Conservation (phyloP, 2,329 filamentous ascomycete genomes). For the Nectriaceae sp. region DNA sequence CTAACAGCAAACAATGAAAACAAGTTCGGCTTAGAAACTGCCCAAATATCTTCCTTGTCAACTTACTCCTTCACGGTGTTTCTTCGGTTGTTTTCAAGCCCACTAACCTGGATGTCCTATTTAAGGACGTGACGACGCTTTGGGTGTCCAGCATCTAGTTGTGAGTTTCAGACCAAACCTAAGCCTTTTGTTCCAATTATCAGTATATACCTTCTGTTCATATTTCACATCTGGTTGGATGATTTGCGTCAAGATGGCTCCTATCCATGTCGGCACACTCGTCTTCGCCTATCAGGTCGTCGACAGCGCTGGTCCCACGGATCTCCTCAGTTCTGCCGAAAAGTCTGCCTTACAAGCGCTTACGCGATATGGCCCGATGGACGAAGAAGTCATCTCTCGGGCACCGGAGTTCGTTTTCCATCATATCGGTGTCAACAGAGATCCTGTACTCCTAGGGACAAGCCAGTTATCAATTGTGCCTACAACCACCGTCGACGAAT, state of each 20-base stretch:
- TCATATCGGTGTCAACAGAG: conserved; percentile 34
- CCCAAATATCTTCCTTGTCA: no score
- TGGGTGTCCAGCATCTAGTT: neutral
- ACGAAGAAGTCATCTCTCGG: conserved; percentile 18
- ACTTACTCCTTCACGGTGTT: no score
- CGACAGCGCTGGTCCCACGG: conserved; percentile 34
- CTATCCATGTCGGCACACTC: conserved; percentile 29
- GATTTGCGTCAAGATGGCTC: conserved; percentile 14
- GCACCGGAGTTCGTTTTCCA: conserved; percentile 36
- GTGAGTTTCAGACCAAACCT: neutral
- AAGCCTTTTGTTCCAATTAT: neutral
- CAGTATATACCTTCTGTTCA: neutral
- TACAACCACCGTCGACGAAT: conserved; percentile 34
- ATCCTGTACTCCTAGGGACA: conserved; percentile 25
- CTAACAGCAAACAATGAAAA: neutral
- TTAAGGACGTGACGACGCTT: neutral
- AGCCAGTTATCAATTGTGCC: conserved; percentile 26
- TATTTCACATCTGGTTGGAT: neutral
- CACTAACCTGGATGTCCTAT: no score
- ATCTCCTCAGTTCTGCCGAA: conserved; percentile 30
- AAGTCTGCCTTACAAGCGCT: conserved; percentile 17
- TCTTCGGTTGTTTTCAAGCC: no score
- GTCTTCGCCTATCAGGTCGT: conserved; percentile 35
- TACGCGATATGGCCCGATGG: conserved; percentile 15
- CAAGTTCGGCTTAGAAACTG: no score